These are phyloP conservation scores for Brachypodium distachyon DNA, from an alignment of 202 grass and related monocot species.

Conservation along the genomic window DNA sequence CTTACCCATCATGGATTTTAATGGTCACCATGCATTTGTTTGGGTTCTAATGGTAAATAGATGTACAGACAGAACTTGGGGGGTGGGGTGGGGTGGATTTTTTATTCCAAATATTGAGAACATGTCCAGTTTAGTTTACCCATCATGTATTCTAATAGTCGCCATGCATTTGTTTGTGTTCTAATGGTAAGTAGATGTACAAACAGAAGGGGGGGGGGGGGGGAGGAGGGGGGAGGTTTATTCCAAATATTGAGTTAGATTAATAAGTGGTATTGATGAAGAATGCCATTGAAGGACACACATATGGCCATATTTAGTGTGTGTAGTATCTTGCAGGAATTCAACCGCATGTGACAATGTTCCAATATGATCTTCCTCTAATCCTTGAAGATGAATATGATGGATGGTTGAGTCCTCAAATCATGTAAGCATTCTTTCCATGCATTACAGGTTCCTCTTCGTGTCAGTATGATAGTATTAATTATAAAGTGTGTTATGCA, in stretches of 20 bases:
- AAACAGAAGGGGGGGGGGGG: neutral
- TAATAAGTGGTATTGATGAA: neutral
- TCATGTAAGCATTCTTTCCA: constrained; percentile 4
- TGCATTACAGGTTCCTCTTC: neutral
- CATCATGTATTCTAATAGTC: too few species aligned
- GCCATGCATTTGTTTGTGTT: neutral
- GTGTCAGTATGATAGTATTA: neutral
- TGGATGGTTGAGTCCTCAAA: constrained; percentile 31
- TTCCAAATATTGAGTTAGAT: neutral
- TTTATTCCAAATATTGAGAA: too few species aligned
- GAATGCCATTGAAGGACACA: neutral
- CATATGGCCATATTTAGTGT: neutral
- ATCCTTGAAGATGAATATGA: constrained; percentile 35
- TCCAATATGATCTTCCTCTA: constrained; percentile 47
- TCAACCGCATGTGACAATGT: constrained; percentile 38
- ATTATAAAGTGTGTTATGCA: neutral
- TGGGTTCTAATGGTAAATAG: neutral
- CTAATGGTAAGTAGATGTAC: neutral
- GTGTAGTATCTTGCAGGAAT: constrained; percentile 16
- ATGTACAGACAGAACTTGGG: neutral
- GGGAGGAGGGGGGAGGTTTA: neutral
- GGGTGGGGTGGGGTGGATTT: too few species aligned
- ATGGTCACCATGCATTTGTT: too few species aligned
- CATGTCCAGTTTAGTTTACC: neutral
- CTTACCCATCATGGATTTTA: neutral